These are phyloP conservation scores for Lentinula sp. DNA, from an alignment of 768 basidiomycete genomes.

Conservation along the genomic window DNA sequence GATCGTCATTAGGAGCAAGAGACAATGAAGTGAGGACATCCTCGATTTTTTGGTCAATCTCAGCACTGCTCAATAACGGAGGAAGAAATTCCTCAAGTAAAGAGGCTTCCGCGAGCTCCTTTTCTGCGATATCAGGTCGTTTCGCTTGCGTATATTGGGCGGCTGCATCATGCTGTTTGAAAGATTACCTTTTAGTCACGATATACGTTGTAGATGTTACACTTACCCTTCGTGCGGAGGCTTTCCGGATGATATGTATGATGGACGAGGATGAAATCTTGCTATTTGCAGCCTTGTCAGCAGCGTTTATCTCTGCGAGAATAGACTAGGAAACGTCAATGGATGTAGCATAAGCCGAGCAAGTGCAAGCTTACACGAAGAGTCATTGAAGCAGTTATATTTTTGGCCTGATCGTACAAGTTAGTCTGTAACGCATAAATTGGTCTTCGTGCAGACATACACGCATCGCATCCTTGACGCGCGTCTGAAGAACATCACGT, in stretches of 20 bases:
- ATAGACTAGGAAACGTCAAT: slow-evolving; percentile 39
- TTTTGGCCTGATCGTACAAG: slow-evolving; percentile 37
- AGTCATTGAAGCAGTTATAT: slow-evolving; percentile 49
- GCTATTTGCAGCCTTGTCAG: slow-evolving; percentile 49
- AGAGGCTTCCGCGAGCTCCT: slow-evolving; percentile 52
- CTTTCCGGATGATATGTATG: slow-evolving; percentile 51
- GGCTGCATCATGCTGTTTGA: slow-evolving; percentile 50
- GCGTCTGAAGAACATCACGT: slow-evolving; percentile 41
- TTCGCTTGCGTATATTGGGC: slow-evolving; percentile 47
- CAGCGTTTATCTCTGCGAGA: slow-evolving; percentile 61
- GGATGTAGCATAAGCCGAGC: neutral
- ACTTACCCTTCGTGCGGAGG: slow-evolving; percentile 46
- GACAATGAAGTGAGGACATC: slow-evolving; percentile 15
- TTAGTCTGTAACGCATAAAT: neutral
- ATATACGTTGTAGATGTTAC: neutral
- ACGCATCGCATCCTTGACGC: slow-evolving; percentile 67
- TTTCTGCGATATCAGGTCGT: slow-evolving; percentile 60
- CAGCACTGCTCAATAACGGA: slow-evolving; percentile 46
- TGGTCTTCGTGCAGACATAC: slow-evolving; percentile 23
- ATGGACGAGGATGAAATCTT: slow-evolving; percentile 43
- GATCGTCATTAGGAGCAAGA: slow-evolving; percentile 14
- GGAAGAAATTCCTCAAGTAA: slow-evolving; percentile 54
- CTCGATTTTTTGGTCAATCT: slow-evolving; percentile 45
- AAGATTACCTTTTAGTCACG: neutral
- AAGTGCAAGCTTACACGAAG: slow-evolving; percentile 41